These are phyloP conservation scores for Lizanozyma gosingica DNA, from an alignment of 1,139 yeast genomes.

Conservation along the genomic window DNA sequence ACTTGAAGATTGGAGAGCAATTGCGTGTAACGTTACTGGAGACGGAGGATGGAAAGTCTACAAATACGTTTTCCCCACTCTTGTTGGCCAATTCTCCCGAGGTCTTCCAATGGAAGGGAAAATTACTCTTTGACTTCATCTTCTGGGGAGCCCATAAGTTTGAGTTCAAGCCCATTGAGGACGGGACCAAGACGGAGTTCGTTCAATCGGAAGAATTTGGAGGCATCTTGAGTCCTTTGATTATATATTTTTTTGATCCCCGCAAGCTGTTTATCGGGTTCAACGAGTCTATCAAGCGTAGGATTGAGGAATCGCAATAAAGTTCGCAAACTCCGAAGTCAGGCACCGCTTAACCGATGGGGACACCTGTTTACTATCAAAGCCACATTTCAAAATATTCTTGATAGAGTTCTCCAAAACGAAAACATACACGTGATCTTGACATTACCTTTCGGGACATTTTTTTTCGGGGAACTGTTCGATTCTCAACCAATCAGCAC, in stretches of 20 bases:
- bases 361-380: no score
- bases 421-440: no score
- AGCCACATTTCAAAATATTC: no score
- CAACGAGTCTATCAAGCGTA: neutral
- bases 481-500: no score
- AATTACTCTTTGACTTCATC: neutral
- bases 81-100: neutral
- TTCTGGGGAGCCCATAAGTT: neutral
- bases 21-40: neutral
- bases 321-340: no score
- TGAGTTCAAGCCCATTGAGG: neutral
- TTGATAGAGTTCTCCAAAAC: no score
- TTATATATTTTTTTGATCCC: neutral
- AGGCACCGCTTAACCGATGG: no score
- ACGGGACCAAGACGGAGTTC: neutral
- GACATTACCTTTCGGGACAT: no score
- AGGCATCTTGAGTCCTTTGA: neutral
- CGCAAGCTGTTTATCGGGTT: neutral
- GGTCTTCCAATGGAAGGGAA: neutral
- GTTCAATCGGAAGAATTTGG: neutral
- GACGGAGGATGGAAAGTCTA: neutral
- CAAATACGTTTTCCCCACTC: neutral
- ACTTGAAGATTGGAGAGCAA: neutral
- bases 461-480: no score
- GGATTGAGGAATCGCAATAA: no score